A percentile compares a stretch with the other conserved stretches of the same genome.
phyloP scores from a whole-genome alignment of 768 basidiomycete species.

The Hortiboletus campestris region DNA sequence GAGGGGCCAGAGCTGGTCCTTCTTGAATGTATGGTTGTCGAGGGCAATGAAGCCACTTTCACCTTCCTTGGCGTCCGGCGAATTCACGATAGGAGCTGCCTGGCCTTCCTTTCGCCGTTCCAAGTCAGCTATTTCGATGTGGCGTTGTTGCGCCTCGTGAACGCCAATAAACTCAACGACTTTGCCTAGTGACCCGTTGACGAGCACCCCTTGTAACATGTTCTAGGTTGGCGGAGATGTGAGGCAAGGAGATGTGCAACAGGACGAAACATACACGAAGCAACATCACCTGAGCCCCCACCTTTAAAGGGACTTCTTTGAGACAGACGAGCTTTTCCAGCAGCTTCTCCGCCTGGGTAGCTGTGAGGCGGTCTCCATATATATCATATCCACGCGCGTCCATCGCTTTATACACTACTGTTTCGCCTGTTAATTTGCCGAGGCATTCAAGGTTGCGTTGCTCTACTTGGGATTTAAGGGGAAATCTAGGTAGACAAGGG shows the following conservation, averaged over 20 bases:
- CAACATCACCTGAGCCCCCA: constrained; percentile 82
- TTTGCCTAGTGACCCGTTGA: constrained; percentile 91
- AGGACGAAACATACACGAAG: constrained; percentile 28
- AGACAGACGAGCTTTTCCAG: constrained; percentile 52
- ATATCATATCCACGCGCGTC: constrained; percentile 47
- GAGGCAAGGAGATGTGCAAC: background rate
- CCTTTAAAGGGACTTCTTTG: constrained; percentile 48
- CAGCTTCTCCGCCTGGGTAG: constrained; percentile 29
- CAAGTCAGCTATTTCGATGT: constrained; percentile 30
- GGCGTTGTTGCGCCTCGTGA: constrained; percentile 28
- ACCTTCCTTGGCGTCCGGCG: background rate
- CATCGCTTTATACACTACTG: constrained; percentile 37
- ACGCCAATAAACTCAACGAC: constrained; percentile 41
- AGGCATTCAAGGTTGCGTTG: constrained; percentile 22
- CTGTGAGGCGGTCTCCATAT: constrained; percentile 31
- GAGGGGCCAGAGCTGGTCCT: constrained; percentile 31
- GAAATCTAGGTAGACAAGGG: constrained; percentile 19
- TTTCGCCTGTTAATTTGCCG: constrained; percentile 27
- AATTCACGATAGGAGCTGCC: background rate
- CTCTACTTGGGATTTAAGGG: constrained; percentile 29
- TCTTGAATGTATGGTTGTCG: constrained; percentile 11
- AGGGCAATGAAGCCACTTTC: constrained; percentile 18
- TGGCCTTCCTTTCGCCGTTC: constrained; percentile 19
- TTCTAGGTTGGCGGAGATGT: constrained; percentile 26
- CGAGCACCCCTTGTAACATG: constrained; percentile 37